Evolutionary conservation across 805 yeast genomes (phyloP).

Genomic region (Kuraishia ogatae): DNA sequence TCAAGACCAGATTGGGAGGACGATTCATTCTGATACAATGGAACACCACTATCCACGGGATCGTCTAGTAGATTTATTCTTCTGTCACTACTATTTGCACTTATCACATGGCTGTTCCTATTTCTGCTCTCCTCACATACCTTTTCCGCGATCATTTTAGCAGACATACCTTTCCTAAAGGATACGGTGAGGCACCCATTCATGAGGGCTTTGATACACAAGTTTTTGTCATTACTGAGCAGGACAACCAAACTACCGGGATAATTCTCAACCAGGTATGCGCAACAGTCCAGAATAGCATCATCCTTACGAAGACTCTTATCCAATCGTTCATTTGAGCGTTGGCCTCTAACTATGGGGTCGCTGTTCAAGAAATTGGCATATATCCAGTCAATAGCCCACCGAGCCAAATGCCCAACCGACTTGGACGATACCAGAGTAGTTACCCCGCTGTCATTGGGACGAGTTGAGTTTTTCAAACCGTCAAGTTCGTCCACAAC

Average conservation of each 20-base stretch:
- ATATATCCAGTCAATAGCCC: constrained; percentile 77
- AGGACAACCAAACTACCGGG: constrained; percentile 39
- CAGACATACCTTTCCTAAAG: constrained; percentile 34
- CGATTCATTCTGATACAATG: not conserved
- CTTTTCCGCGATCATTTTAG: constrained; percentile 30
- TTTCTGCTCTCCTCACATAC: constrained; percentile 24
- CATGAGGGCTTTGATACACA: constrained; percentile 69
- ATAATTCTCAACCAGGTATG: constrained; percentile 41
- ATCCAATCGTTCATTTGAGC: constrained; percentile 42
- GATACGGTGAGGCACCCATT: constrained; percentile 60
- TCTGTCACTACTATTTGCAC: not conserved
- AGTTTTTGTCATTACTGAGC: constrained; percentile 75
- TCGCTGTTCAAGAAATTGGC: constrained; percentile 41
- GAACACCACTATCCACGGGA: not conserved
- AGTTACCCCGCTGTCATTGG: constrained; percentile 1
- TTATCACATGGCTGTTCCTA: not conserved
- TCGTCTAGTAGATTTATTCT: constrained; percentile 6
- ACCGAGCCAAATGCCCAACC: constrained; percentile 52
- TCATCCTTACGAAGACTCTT: constrained; percentile 53
- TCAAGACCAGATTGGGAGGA: not conserved
- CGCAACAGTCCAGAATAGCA: constrained; percentile 77
- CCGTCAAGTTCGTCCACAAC: constrained; percentile 81
- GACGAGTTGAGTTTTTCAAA: constrained; percentile 38
- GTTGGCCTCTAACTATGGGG: constrained; percentile 57
- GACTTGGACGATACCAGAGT: constrained; percentile 19